Conservation (phyloP, 208 protist genomes). For the Acanthamoeba lenticulata region DNA sequence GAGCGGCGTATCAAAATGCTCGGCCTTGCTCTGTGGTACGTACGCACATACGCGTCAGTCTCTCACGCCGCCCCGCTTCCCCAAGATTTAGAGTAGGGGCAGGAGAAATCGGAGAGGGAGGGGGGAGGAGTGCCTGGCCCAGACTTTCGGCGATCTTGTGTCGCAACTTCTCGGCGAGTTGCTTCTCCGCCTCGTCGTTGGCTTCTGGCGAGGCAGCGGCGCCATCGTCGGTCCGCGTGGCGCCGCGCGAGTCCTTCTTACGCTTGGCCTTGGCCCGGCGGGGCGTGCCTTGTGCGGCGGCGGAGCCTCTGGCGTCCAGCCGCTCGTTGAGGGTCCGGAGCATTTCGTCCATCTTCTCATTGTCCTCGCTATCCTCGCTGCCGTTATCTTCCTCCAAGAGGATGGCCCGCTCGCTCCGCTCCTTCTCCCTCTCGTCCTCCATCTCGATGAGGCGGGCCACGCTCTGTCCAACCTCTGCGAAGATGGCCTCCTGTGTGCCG, state of each 20-base stretch:
- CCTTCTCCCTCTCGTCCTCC: slow-evolving; percentile 34
- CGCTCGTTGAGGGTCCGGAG: not conserved
- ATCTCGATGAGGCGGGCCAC: not conserved
- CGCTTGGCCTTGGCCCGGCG: not conserved
- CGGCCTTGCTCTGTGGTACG: not conserved
- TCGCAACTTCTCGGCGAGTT: not conserved
- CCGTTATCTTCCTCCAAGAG: not conserved
- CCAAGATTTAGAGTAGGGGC: not conserved
- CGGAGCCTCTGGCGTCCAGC: not conserved
- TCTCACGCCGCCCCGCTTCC: no score
- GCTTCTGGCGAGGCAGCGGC: no score
- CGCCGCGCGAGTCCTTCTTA: not conserved
- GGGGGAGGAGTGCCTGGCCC: not conserved
- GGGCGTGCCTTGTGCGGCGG: not conserved
- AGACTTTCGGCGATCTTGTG: not conserved
- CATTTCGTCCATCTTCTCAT: slow-evolving; percentile 2
- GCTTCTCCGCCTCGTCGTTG: not conserved
- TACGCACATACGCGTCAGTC: no score
- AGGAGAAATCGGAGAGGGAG: not conserved
- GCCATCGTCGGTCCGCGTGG: not conserved
- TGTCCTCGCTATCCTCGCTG: not conserved
- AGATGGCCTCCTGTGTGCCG: not conserved
- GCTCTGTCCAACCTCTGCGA: not conserved
- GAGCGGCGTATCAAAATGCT: not conserved
- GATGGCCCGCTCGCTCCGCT: not conserved